Conservation (phyloP, 768 basidiomycete genomes). For the Xerocomellus chrysenteron region DNA sequence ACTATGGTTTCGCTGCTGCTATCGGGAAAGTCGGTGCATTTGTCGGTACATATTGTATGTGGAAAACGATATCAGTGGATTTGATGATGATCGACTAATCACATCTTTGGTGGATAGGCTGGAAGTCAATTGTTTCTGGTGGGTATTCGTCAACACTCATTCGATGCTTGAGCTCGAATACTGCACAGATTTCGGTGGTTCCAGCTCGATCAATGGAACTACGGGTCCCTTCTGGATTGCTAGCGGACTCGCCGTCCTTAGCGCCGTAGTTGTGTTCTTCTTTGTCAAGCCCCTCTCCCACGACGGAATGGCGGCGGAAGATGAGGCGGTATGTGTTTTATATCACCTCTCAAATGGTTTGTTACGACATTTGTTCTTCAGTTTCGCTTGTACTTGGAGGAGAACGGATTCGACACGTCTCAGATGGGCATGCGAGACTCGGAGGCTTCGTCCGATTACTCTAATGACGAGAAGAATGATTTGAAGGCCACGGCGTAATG, state of each 20-base stretch:
- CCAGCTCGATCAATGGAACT: constrained; percentile 52
- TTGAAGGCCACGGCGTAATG: constrained; percentile 11
- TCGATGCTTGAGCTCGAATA: background rate
- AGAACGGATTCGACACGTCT: constrained; percentile 74
- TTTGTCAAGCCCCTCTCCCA: constrained; percentile 72
- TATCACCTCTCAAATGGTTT: background rate
- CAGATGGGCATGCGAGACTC: constrained; percentile 57
- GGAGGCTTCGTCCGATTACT: constrained; percentile 22
- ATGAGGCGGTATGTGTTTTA: constrained; percentile 50
- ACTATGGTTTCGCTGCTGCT: constrained; percentile 85
- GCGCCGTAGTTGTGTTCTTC: constrained; percentile 69
- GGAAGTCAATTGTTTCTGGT: constrained; percentile 66
- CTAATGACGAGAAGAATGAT: constrained; percentile 20
- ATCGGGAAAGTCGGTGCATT: constrained; percentile 85
- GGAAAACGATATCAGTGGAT: background rate
- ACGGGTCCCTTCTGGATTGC: constrained; percentile 89
- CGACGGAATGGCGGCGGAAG: constrained; percentile 81
- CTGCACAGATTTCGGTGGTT: constrained; percentile 59
- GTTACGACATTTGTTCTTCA: constrained; percentile 24
- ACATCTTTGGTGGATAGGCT: constrained; percentile 39
- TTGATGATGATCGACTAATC: constrained; percentile 3
- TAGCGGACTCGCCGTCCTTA: constrained; percentile 80
- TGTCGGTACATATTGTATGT: constrained; percentile 75
- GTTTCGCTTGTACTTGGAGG: constrained; percentile 83
- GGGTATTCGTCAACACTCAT: constrained; percentile 7